Conservation (phyloP, 306 rosid genomes). For the Cajanus cajan region DNA sequence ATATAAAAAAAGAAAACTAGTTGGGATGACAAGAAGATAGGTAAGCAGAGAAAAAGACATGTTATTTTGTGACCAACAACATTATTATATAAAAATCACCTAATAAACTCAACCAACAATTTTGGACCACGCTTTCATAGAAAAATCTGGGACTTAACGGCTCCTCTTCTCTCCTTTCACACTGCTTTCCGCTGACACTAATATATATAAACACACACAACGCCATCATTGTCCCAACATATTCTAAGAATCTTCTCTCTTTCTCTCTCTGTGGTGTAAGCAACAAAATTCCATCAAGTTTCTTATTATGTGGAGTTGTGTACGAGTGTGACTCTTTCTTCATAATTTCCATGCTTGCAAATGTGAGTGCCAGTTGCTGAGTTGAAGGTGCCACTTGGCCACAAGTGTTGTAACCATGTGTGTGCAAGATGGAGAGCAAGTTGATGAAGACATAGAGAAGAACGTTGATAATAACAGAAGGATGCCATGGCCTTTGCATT, state of each 20-base stretch:
- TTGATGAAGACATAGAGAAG: constrained; percentile 46
- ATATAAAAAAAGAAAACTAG: constrained; percentile 10
- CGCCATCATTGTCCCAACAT: constrained; percentile 39
- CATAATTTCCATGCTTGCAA: constrained; percentile 28
- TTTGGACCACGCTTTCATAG: constrained; percentile 63
- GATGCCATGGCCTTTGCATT: constrained; percentile 64
- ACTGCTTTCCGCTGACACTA: neutral
- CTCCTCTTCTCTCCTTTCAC: constrained; percentile 30
- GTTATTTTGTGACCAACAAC: neutral
- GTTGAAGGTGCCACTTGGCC: constrained; percentile 35
- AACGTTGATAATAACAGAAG: constrained; percentile 39
- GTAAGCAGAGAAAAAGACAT: constrained; percentile 35
- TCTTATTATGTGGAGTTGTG: constrained; percentile 22
- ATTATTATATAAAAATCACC: constrained; percentile 9
- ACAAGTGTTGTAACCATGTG: constrained; percentile 57
- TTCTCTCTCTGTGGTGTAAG: constrained; percentile 26
- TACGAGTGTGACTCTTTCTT: neutral
- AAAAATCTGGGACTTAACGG: constrained; percentile 55
- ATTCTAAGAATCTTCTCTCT: constrained; percentile 63
- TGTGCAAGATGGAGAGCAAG: constrained; percentile 66
- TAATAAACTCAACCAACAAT: constrained; percentile 41
- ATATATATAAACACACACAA: constrained; percentile 24
- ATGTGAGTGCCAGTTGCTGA: constrained; percentile 27
- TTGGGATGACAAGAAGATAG: constrained; percentile 21
- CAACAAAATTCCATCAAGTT: constrained; percentile 17